Evolutionary conservation across 768 basidiomycete species (phyloP), one percentile per base, ranked within the genome.

Genomic region (Sporobolomyces pararoseus): DNA sequence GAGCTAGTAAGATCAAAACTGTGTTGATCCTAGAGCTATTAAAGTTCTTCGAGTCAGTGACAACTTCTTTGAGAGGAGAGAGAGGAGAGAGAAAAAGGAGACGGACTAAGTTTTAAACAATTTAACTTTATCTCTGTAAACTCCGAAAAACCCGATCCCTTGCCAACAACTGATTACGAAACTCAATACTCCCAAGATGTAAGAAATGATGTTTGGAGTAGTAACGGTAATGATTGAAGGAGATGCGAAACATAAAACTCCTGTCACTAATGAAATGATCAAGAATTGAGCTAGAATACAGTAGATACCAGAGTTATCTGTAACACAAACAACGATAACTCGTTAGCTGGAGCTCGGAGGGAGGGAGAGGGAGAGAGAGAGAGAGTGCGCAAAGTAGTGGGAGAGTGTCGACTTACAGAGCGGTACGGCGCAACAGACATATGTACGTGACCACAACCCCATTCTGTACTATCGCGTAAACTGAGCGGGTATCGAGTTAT

Each of bases 241-340:
- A 2, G 91, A 90, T 2, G 86, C 87, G 42, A 95, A 75, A 16
- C 89, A 84, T 32, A 95, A 83, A 5, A 87, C 86, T 25, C 88
- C 92, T 14, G 86, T 84, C 21, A 88, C 69, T 71, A 90, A 76
- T 7, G 85, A 86, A 25, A 87, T 78, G 21, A 78, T 81, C 50
- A 90, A 83, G 80, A 96, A 93, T 78, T 95, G 90, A 0, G 82
- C 78, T 57, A 98, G 79, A 34, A 88, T 85, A 25, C 85, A 79
- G 75, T 96, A 97, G 62, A 97, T 89, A 37, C 96, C 96, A 70
- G 86, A 84, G 81, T 99, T 95, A 71, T 92, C 73, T 74, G 65
- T n/a, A n/a, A 2, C 39, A 42, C 39, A 42, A 42, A 9, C 39
- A 17, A 42, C 5, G 16, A 14, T 7, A 4, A 9, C 7, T n/a